Percentiles rank a stretch among this genome's conserved stretches.
Evolutionary conservation across 202 grass and related monocot genomes (phyloP).

Genomic region (Musa balbisiana): DNA sequence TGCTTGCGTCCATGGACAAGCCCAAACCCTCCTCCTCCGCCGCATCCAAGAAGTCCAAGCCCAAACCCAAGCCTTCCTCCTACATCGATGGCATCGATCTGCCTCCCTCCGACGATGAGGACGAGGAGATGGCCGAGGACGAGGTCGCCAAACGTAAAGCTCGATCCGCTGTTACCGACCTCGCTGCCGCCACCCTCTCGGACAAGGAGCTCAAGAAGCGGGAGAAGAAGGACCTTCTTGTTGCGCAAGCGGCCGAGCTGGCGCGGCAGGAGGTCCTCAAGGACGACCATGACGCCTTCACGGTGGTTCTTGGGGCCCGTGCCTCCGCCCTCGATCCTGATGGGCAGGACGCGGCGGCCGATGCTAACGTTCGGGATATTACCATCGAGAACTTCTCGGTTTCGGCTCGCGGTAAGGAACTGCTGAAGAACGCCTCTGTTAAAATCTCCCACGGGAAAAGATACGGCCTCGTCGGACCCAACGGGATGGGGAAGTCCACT

Average conservation of each 20-base stretch:
- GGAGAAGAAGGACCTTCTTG: slow-evolving; percentile 43
- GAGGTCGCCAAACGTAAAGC: neutral
- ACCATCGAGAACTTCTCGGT: slow-evolving; percentile 65
- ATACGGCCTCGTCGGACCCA: slow-evolving; percentile 67
- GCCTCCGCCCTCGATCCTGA: slow-evolving; percentile 9
- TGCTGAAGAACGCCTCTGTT: slow-evolving; percentile 60
- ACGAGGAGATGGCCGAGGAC: slow-evolving; percentile 32
- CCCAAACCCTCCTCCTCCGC: slow-evolving; percentile 9
- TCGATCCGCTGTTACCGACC: slow-evolving; percentile 22
- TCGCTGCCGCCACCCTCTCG: slow-evolving; percentile 22
- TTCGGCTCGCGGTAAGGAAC: slow-evolving; percentile 38
- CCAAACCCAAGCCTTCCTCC: slow-evolving; percentile 38
- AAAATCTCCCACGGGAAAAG: slow-evolving; percentile 54
- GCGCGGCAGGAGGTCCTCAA: slow-evolving; percentile 43
- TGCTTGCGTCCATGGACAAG: slow-evolving; percentile 68
- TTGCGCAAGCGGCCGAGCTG: slow-evolving; percentile 32
- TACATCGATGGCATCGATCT: slow-evolving; percentile 61
- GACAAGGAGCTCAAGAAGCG: slow-evolving; percentile 61
- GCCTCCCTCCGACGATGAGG: slow-evolving; percentile 41
- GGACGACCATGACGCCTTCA: slow-evolving; percentile 64
- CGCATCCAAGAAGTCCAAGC: slow-evolving; percentile 32
- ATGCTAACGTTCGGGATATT: slow-evolving; percentile 44
- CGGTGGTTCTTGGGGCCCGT: slow-evolving; percentile 47
- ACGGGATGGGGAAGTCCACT: slow-evolving; percentile 69
- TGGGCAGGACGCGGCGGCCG: slow-evolving; percentile 1